Base-by-base conservation (phyloP, 2,329 filamentous ascomycete genomes). In the Penicillium sp. region DNA sequence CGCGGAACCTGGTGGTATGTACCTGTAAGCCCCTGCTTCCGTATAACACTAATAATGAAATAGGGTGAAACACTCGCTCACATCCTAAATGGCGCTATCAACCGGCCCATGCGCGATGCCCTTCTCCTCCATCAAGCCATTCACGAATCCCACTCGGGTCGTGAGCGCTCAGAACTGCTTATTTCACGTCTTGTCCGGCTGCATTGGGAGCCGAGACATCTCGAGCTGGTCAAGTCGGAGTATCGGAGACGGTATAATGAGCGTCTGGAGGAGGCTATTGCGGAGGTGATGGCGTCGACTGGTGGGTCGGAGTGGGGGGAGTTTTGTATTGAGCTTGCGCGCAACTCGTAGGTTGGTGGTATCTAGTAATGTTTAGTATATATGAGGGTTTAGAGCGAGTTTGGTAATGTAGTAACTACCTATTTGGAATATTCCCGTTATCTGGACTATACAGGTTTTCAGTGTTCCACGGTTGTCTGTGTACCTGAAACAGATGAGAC, bases 71-170 rank as follows among this genome's bases (percentile, higher is more conserved):
- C 95, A 16, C 82, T 97, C 29, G 88, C 89, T 0, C 93, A 97
- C 69, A 88, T 97, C 58, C 84, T 98, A 62, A 96, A 97, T 71
- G 93, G 93, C 61, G 84, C 95, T 47, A 95, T 97, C 73, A 97
- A 97, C 73, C 87, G 87, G 49, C 90, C 93, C 5, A 89, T 95
- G 52, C 87, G 93, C 45, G 93, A 97, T 67, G 89, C 91, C 3
- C 78, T 96, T 29, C 82, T 97, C 2, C 76, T 98, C 1, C 84
- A 95, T 68, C 93, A 97, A 72, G 91, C 93, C 1, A 82, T 97
- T 55, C 85, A 83, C 16, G 80, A 85, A 37, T 84, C 85, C 3
- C 80, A 77, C 1, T 82, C 84, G 1, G 80, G 79, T 54, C 80
- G 80, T 53, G 87, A 91, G 62, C 82, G 91, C 24, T 85, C 87